Conservation (phyloP, 495 filamentous ascomycete species). For the Lasiosphaeriaceae sp. region DNA sequence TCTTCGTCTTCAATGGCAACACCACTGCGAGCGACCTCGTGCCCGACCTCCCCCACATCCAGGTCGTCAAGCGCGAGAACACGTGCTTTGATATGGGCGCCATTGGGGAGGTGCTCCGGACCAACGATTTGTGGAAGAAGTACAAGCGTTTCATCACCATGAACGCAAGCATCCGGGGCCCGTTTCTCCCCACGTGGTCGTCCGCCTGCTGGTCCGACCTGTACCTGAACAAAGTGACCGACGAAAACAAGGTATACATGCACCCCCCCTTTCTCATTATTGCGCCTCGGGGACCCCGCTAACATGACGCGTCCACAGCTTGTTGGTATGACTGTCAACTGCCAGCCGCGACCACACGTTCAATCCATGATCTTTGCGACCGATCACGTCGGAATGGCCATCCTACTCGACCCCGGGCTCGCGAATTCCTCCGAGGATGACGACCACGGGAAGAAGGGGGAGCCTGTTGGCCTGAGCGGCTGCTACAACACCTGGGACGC, state of each 20-base stretch:
- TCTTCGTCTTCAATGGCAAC: slow-evolving; percentile 35
- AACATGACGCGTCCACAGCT: slow-evolving; percentile 1
- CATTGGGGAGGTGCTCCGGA: slow-evolving; percentile 23
- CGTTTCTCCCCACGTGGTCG: slow-evolving; percentile 29
- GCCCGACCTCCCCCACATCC: slow-evolving; percentile 23
- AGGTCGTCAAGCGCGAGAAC: slow-evolving; percentile 18
- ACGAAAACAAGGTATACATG: slow-evolving; percentile 19
- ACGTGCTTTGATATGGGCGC: slow-evolving; percentile 30
- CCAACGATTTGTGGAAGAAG: slow-evolving; percentile 23
- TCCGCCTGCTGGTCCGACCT: slow-evolving; percentile 29
- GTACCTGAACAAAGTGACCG: slow-evolving; percentile 24
- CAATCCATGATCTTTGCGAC: slow-evolving; percentile 37
- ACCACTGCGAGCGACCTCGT: slow-evolving; percentile 20
- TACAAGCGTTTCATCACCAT: slow-evolving; percentile 33
- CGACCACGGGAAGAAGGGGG: slow-evolving; percentile 1
- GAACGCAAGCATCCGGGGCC: slow-evolving; percentile 30
- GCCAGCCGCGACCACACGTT: slow-evolving; percentile 25
- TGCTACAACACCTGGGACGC: slow-evolving; percentile 16
- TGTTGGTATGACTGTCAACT: slow-evolving; percentile 31
- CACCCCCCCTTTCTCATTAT: background rate
- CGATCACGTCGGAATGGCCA: slow-evolving; percentile 26
- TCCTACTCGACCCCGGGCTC: slow-evolving; percentile 22
- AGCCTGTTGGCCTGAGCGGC: slow-evolving; percentile 15
- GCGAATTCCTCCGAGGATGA: slow-evolving; percentile 9
- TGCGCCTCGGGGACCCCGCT: background rate